These are phyloP conservation scores for Xylariaceae sp. DNA, from an alignment of 2,329 filamentous ascomycete genomes.

Conservation along the genomic window DNA sequence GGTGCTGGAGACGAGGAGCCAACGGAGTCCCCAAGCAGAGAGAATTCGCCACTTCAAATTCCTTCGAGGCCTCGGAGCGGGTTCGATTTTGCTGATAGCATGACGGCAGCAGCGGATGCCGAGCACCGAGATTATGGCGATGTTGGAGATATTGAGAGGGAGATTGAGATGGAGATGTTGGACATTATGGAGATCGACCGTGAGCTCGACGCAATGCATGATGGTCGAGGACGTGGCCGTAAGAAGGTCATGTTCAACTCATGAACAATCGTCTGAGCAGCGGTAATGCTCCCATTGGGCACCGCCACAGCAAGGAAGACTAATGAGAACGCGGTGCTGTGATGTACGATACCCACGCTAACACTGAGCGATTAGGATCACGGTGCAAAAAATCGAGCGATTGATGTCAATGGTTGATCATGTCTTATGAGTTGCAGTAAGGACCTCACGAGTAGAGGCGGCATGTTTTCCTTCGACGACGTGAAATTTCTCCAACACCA, in stretches of 20 bases:
- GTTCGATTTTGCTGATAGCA: conserved; percentile 48
- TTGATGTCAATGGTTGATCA: no score
- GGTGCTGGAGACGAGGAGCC: conserved; percentile 14
- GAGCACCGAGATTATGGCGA: conserved; percentile 36
- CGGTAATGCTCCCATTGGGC: background rate
- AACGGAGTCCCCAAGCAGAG: conserved; percentile 25
- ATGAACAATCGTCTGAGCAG: conserved; percentile 13
- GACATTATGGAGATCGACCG: conserved; percentile 65
- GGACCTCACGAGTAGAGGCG: background rate
- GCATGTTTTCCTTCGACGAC: background rate
- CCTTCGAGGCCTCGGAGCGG: conserved; percentile 32
- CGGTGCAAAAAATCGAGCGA: background rate
- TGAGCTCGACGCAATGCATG: conserved; percentile 53
- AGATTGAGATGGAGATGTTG: conserved; percentile 58
- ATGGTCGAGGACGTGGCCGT: conserved; percentile 42
- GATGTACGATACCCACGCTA: conserved; percentile 18
- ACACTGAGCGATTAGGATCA: conserved; percentile 10
- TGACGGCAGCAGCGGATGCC: conserved; percentile 51
- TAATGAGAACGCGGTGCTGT: conserved; percentile 1
- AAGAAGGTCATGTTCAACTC: conserved; percentile 53
- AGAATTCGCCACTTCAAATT: conserved; percentile 19
- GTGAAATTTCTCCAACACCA: no score
- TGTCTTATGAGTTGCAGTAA: no score
- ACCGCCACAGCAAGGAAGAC: background rate
- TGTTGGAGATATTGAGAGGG: conserved; percentile 39